phyloP scores from a whole-genome alignment of 768 basidiomycete species.

The Tricholomella constricta region DNA sequence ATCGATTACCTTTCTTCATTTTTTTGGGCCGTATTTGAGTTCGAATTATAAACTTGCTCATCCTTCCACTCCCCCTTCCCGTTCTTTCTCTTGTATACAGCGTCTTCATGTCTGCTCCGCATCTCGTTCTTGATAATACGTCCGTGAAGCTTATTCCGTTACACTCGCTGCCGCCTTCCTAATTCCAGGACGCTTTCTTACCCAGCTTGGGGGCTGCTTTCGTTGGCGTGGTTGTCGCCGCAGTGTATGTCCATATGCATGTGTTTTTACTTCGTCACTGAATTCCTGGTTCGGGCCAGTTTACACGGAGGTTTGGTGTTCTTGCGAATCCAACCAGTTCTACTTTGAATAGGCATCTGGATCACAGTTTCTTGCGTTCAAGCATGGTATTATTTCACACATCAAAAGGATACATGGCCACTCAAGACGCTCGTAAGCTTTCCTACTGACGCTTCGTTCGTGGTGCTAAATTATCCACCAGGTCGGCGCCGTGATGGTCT shows the following conservation, averaged over 20 bases:
- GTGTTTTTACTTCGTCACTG: background rate
- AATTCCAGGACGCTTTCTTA: background rate
- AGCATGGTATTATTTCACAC: constrained; percentile 54
- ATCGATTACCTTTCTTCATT: constrained; percentile 3
- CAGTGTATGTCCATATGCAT: constrained; percentile 37
- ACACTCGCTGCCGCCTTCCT: background rate
- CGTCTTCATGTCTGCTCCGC: constrained; percentile 12
- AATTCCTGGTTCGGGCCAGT: constrained; percentile 28
- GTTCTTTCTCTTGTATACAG: constrained; percentile 1
- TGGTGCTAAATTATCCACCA: constrained; percentile 20
- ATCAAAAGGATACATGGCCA: constrained; percentile 52
- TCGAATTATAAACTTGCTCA: constrained; percentile 2
- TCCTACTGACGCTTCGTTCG: background rate
- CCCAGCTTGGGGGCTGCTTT: constrained; percentile 55
- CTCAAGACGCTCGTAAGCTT: constrained; percentile 46
- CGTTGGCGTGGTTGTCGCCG: constrained; percentile 51
- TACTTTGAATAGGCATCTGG: background rate
- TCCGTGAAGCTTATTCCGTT: constrained; percentile 7
- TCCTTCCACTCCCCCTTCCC: constrained; percentile 3
- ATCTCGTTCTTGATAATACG: constrained; percentile 22
- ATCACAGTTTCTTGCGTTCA: constrained; percentile 54
- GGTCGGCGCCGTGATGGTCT: constrained; percentile 51
- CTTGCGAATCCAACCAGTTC: background rate
- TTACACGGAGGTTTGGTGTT: constrained; percentile 48
- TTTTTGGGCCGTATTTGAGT: constrained; percentile 12